Percentiles rank a stretch among this genome's conserved stretches.
Evolutionary conservation across 441 rosid genomes (phyloP).

Genomic region (Brassica hybrid): DNA sequence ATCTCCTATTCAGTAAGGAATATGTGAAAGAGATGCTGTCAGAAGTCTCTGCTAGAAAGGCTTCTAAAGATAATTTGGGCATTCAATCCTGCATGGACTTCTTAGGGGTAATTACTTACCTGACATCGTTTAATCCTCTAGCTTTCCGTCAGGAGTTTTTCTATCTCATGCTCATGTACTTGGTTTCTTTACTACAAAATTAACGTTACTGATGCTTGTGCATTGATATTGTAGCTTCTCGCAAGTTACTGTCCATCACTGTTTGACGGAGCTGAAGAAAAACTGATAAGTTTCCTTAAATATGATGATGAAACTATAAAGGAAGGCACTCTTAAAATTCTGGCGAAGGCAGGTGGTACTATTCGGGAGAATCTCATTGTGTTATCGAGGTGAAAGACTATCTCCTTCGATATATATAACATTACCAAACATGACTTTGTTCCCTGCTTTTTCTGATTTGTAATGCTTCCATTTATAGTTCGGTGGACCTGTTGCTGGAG

Average conservation of each 20-base stretch:
- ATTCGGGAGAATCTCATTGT: slow-evolving; percentile 90
- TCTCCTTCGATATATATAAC: background rate
- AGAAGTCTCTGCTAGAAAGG: slow-evolving; percentile 70
- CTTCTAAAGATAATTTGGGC: slow-evolving; percentile 59
- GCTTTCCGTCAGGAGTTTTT: slow-evolving; percentile 13
- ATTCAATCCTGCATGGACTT: slow-evolving; percentile 82
- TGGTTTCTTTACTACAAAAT: too few species aligned
- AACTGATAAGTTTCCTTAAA: slow-evolving; percentile 78
- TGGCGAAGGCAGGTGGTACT: slow-evolving; percentile 98
- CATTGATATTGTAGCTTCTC: slow-evolving; percentile 65
- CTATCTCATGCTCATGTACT: slow-evolving; percentile 1
- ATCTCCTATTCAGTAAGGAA: slow-evolving; percentile 90
- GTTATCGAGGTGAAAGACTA: slow-evolving; percentile 73
- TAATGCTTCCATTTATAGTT: slow-evolving; percentile 61
- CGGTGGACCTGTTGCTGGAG: slow-evolving; percentile 93
- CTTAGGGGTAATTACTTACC: slow-evolving; percentile 79
- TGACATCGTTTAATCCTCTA: slow-evolving; percentile 17
- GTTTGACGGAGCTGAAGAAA: slow-evolving; percentile 85
- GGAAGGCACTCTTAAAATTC: slow-evolving; percentile 90
- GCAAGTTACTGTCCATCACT: slow-evolving; percentile 87
- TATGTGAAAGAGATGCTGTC: slow-evolving; percentile 81
- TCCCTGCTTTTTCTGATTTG: slow-evolving; percentile 32
- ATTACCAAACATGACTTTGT: slow-evolving; percentile 14
- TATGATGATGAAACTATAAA: slow-evolving; percentile 86
- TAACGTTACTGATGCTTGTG: too few species aligned